Conservation (phyloP, 148 eudicot species). For the Vaccinium myrtillus region DNA sequence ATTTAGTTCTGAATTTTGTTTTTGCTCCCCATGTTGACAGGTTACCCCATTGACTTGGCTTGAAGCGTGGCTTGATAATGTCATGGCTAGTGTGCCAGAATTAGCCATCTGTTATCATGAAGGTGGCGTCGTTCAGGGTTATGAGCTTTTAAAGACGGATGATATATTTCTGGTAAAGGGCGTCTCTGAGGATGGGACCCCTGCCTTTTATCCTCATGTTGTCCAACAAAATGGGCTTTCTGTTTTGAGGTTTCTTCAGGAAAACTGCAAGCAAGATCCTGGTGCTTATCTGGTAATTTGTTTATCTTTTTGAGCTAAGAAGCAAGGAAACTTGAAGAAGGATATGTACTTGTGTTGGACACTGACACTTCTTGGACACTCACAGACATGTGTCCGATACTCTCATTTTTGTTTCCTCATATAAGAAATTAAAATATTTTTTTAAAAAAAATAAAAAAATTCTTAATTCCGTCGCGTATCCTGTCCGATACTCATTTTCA, state of each 20-base stretch:
- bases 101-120: constrained; percentile 95
- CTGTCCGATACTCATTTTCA: background rate
- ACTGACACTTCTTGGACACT: background rate
- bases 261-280: constrained; percentile 95
- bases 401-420: background rate
- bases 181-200: constrained; percentile 86
- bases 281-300: constrained; percentile 95
- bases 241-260: constrained; percentile 91
- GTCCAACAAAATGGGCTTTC: constrained; percentile 97
- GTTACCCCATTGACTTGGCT: constrained; percentile 96
- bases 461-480: background rate
- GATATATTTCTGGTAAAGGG: constrained; percentile 89
- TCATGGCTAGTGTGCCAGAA: constrained; percentile 98
- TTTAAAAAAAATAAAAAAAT: too few species aligned
- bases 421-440: background rate
- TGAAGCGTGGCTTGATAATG: constrained; percentile 98
- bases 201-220: constrained; percentile 90
- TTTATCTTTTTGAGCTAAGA: constrained; percentile 10
- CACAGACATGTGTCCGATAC: background rate
- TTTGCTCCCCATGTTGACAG: constrained; percentile 30
- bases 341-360: background rate
- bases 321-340: background rate
- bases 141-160: constrained; percentile 91
- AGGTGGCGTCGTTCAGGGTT: constrained; percentile 97
- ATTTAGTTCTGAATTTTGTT: constrained; percentile 1